Conservation (phyloP, 129 eudicot genomes). For the Centrapalus pauciflorus region DNA sequence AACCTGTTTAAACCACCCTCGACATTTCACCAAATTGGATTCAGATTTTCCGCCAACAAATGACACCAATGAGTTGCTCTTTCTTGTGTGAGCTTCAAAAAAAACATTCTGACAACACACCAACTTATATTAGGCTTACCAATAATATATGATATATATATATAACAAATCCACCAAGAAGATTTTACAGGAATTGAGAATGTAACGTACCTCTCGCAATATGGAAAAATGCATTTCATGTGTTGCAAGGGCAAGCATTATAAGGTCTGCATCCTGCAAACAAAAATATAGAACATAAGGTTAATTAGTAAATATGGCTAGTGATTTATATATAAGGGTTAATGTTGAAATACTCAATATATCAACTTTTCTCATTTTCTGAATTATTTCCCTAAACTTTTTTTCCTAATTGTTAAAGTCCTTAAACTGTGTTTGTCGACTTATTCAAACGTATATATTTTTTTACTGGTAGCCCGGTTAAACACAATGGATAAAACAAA, state of each 20-base stretch:
- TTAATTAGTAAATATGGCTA: no score
- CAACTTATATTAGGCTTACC: background rate
- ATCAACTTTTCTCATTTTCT: no score
- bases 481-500: no score
- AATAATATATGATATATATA: background rate
- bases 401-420: no score
- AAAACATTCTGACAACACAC: conserved; percentile 35
- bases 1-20: conserved; percentile 13
- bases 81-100: background rate
- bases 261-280: conserved; percentile 58
- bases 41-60: background rate
- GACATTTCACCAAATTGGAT: background rate
- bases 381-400: no score
- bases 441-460: no score
- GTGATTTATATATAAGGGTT: no score
- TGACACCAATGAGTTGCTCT: background rate
- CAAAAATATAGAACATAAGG: background rate
- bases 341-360: no score
- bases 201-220: conserved; percentile 56
- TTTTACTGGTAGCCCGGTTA: no score
- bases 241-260: conserved; percentile 59
- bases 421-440: no score
- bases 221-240: conserved; percentile 69
- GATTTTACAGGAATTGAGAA: background rate
- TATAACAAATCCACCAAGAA: background rate